A percentile compares a stretch with the other conserved stretches of the same genome.
These are phyloP conservation scores for Endothia cerciana DNA, from an alignment of 2,329 filamentous ascomycete species.

Conservation along the genomic window DNA sequence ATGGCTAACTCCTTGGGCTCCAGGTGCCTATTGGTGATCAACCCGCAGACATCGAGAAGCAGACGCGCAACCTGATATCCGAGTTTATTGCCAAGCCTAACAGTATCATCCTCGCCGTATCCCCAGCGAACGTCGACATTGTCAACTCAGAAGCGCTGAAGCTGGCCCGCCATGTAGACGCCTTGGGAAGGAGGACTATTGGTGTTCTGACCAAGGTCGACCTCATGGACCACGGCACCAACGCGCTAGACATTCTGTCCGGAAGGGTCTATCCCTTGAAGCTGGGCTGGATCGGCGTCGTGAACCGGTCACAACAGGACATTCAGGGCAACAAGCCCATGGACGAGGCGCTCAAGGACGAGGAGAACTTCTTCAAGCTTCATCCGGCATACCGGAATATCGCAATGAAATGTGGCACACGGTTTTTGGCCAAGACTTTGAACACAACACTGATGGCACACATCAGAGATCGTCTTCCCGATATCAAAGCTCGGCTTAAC, in stretches of 20 bases:
- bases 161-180: constrained; percentile 93
- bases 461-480: constrained; percentile 91
- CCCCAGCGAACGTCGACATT: constrained; percentile 94
- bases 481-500: constrained; percentile 97
- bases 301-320: constrained; percentile 97
- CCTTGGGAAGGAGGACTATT: constrained; percentile 95
- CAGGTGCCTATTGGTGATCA: constrained; percentile 94
- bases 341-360: constrained; percentile 84
- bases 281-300: constrained; percentile 95
- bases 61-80: constrained; percentile 97
- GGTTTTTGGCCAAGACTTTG: constrained; percentile 90
- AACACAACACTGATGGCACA: constrained; percentile 96
- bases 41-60: constrained; percentile 92
- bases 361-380: constrained; percentile 94
- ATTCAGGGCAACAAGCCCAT: constrained; percentile 97
- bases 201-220: constrained; percentile 99
- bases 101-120: constrained; percentile 95
- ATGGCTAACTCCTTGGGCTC: constrained; percentile 4
- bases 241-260: constrained; percentile 97
- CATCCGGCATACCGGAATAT: constrained; percentile 98
- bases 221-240: constrained; percentile 97
- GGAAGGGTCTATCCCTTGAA: constrained; percentile 96
- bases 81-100: constrained; percentile 99
- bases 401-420: constrained; percentile 88
- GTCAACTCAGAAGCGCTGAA: constrained; percentile 98